These are phyloP conservation scores for Casuarina glauca DNA, from an alignment of 306 rosid genomes.

Conservation along the genomic window DNA sequence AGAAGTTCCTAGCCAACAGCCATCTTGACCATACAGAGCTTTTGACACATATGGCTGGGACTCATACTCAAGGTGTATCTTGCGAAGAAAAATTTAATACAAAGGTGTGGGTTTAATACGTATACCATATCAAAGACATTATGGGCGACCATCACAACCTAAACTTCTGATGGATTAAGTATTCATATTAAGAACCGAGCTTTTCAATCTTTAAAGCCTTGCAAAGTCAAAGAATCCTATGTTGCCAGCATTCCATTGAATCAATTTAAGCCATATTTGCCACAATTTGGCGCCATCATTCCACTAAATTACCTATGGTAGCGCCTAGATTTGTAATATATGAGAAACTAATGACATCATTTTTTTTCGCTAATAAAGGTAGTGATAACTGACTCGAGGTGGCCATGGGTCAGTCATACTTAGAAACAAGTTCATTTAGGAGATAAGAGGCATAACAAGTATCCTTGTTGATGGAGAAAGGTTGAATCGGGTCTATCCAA, in stretches of 20 bases:
- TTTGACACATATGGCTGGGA: background rate
- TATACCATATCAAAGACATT: background rate
- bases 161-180: background rate
- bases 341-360: background rate
- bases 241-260: background rate
- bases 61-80: background rate
- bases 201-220: background rate
- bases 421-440: background rate
- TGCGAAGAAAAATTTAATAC: background rate
- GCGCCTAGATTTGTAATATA: background rate
- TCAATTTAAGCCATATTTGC: background rate
- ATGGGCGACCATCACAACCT: background rate
- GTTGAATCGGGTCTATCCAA: no score
- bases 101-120: background rate
- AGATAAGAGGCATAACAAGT: no score
- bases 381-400: background rate
- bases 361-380: background rate
- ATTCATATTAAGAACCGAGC: background rate
- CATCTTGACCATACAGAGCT: background rate
- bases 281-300: background rate
- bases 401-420: background rate
- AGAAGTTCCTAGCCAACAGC: conserved; percentile 6
- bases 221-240: background rate
- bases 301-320: background rate
- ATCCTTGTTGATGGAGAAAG: no score